Base-by-base conservation (phyloP, 495 filamentous ascomycete genomes). In the Annulohypoxylon bovei region DNA sequence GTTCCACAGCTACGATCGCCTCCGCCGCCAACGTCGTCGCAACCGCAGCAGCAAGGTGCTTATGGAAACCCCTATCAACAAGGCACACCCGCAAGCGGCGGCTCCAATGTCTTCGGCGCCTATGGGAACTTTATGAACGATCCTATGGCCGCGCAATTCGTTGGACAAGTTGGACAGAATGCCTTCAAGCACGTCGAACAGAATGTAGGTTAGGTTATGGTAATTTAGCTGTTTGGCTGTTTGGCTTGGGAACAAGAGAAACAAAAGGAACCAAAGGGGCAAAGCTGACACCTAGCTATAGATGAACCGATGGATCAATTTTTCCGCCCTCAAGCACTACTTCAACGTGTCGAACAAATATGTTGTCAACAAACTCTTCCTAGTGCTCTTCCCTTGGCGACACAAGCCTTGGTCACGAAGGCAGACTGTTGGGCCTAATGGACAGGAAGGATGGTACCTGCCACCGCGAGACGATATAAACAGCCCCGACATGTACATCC, bases 401-500 rank as follows among this genome's bases (percentile, higher is more conserved):
- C 95, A 99, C 81, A 93, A 94, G 76, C 94, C 94, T 16, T 99
- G 95, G 95, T 95, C 93, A 59, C 89, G 95, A 50, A 86, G 86
- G 54, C 84, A 87, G 73, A 81, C 88, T 4, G 81, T 88, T 11
- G 85, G 87, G 14, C 88, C 90, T 14, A 85, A 83, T 65, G 90
- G 90, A 7, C 87, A 91, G 70, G 91, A 94, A 57, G 91, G 90
- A 44, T 92, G 92, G 87, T 98, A 93, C 80, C 86, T 98, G 6
- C 94, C 95, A 8, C 95, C 95, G n/a, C 87, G 95, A 52, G 95
- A 98, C 76, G 95, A 99, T 77, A 85, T 98, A 77, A 99, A 99
- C 80, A 94, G 93, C 50, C 95, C 96, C 4, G 95, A 99, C 81
- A 97, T 98, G 93, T 99, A 99, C 85, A 98, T 99, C 70, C 95